A percentile compares a stretch with the other conserved stretches of the same genome.
These are phyloP conservation scores for Ceratobasidium sp. DNA, from an alignment of 1,284 basidiomycete genomes.

Conservation along the genomic window DNA sequence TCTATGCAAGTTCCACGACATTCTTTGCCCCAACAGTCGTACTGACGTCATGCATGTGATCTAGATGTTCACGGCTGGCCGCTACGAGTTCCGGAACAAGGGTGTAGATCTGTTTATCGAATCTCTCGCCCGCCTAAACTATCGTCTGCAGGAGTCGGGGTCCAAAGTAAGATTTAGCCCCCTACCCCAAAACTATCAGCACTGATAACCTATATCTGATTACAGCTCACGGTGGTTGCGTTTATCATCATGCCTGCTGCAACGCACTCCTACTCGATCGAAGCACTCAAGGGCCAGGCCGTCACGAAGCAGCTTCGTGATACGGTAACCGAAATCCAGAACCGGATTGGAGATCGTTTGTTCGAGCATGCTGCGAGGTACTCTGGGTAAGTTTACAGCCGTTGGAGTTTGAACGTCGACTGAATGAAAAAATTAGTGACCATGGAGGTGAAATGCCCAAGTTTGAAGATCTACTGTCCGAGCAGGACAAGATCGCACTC, in stretches of 20 bases:
- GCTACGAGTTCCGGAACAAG: conserved; percentile 99
- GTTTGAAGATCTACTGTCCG: conserved; percentile 80
- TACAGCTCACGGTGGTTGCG: conserved; percentile 79
- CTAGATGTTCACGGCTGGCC: conserved; percentile 94
- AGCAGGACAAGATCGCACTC: conserved; percentile 93
- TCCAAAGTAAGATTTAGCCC: conserved; percentile 58
- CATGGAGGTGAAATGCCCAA: conserved; percentile 74
- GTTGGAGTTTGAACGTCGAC: conserved; percentile 3
- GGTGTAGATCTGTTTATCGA: conserved; percentile 99
- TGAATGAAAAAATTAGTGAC: conserved; percentile 58
- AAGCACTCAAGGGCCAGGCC: conserved; percentile 97
- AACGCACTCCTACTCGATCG: conserved; percentile 96
- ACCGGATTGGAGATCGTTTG: conserved; percentile 86
- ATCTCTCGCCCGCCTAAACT: conserved; percentile 90
- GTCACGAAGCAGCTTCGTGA: conserved; percentile 96
- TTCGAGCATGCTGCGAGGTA: conserved; percentile 95
- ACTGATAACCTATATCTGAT: neutral
- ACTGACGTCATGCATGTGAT: conserved; percentile 5
- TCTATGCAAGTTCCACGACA: conserved; percentile 69
- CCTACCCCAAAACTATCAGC: neutral
- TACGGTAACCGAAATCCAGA: conserved; percentile 93
- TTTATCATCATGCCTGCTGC: conserved; percentile 99
- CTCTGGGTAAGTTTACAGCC: conserved; percentile 67
- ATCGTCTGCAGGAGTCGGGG: conserved; percentile 81
- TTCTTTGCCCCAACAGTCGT: neutral